Conservation (phyloP, 192 early-diverging fungal genomes). For the Endogone sp. region DNA sequence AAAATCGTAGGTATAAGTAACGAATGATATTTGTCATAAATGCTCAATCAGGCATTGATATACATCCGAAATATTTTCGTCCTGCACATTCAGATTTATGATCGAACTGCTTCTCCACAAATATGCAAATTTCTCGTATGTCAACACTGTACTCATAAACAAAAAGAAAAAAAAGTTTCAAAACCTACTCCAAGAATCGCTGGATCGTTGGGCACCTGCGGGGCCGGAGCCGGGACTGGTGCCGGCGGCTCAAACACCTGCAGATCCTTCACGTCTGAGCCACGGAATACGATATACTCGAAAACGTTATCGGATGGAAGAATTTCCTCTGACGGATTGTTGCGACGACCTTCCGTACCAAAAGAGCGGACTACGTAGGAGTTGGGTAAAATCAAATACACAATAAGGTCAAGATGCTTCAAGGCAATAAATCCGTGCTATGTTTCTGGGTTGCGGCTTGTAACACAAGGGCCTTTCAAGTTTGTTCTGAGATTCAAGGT, state of each 20-base stretch:
- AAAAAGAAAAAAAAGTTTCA: slow-evolving; percentile 19
- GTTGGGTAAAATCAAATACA: slow-evolving; percentile 4
- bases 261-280: slow-evolving; percentile 88
- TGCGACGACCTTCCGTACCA: slow-evolving; percentile 90
- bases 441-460: no score
- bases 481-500: no score
- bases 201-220: slow-evolving; percentile 76
- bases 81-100: slow-evolving; percentile 24
- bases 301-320: slow-evolving; percentile 81
- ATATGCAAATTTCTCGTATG: no score
- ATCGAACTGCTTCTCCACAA: slow-evolving; percentile 30
- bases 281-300: slow-evolving; percentile 92
- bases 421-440: no score
- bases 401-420: no score
- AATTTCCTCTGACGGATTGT: slow-evolving; percentile 79
- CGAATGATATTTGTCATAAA: neutral
- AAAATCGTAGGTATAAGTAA: no score
- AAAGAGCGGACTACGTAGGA: slow-evolving; percentile 79
- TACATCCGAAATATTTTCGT: slow-evolving; percentile 32
- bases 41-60: slow-evolving; percentile 8
- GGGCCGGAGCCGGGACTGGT: slow-evolving; percentile 38
- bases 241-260: slow-evolving; percentile 51
- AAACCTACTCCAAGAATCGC: slow-evolving; percentile 49
- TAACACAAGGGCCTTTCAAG: no score
- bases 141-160: neutral